These are phyloP conservation scores for Ogataea dorogensis DNA, from an alignment of 805 yeast genomes.

Conservation along the genomic window DNA sequence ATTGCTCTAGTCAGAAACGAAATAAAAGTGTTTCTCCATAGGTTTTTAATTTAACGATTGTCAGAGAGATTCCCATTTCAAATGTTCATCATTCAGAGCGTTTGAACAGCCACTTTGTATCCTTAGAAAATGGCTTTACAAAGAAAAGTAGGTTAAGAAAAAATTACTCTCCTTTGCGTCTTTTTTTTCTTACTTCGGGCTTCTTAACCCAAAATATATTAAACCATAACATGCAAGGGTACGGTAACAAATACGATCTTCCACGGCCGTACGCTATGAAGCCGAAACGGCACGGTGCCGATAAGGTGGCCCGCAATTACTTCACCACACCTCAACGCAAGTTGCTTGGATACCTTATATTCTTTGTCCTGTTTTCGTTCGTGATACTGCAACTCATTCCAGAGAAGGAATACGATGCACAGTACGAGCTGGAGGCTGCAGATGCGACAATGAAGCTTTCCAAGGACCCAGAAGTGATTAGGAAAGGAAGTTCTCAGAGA, in stretches of 20 bases:
- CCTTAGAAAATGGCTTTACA: conserved; percentile 7
- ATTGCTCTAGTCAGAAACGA: conserved; percentile 15
- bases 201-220: conserved; percentile 7
- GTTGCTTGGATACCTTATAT: conserved; percentile 36
- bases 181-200: conserved; percentile 6
- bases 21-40: conserved; percentile 30
- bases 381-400: conserved; percentile 32
- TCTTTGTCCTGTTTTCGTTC: conserved; percentile 34
- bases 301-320: conserved; percentile 24
- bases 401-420: conserved; percentile 21
- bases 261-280: conserved; percentile 44
- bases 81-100: conserved; percentile 27
- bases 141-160: not conserved
- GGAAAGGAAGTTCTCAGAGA: conserved; percentile 20
- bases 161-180: no score
- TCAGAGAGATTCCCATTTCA: conserved; percentile 38
- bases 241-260: conserved; percentile 32
- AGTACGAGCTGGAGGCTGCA: conserved; percentile 22
- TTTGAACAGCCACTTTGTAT: conserved; percentile 3
- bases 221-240: conserved; percentile 31
- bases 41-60: conserved; percentile 27
- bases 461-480: conserved; percentile 11
- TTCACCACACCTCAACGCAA: conserved; percentile 51
- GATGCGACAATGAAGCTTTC: conserved; percentile 20
- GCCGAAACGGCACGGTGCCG: conserved; percentile 28